Evolutionary conservation across 2,329 filamentous ascomycete species (phyloP).

Genomic region (Trichophyton equinum): DNA sequence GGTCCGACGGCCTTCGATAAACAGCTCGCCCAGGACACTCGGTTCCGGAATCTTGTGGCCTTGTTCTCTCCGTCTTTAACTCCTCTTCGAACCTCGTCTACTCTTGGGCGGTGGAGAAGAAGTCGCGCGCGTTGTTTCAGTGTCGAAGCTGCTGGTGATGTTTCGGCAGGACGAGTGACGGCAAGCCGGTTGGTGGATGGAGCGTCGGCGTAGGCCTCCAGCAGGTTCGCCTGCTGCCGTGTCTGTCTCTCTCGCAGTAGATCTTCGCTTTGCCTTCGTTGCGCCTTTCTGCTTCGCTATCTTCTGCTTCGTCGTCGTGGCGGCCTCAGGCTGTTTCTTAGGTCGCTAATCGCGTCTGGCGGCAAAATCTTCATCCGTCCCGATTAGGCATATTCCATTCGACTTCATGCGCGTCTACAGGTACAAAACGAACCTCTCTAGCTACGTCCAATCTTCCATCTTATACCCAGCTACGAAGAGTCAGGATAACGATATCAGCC

Average conservation of each 20-base stretch:
- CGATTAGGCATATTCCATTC: neutral
- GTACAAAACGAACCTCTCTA: neutral
- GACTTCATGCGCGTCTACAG: neutral
- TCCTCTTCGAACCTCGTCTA: neutral
- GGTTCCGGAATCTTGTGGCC: constrained; percentile 26
- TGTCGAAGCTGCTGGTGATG: neutral
- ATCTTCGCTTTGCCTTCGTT: too few relatives aligned
- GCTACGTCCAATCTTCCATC: too few relatives aligned
- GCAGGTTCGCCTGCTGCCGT: neutral
- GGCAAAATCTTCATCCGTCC: neutral
- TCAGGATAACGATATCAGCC: neutral
- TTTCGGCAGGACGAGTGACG: neutral
- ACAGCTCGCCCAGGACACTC: constrained; percentile 32
- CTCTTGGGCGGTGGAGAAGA: neutral
- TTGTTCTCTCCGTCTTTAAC: neutral
- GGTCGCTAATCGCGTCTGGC: neutral
- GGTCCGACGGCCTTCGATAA: constrained; percentile 42
- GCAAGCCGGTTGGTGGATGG: neutral
- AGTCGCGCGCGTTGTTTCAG: neutral
- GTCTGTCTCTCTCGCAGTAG: neutral
- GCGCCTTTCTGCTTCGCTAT: neutral
- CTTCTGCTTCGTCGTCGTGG: neutral
- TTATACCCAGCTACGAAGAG: neutral
- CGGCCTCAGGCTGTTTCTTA: neutral
- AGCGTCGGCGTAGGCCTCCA: neutral